phyloP scores from a whole-genome alignment of 768 basidiomycete species.

The Rhizopogon roseolus region DNA sequence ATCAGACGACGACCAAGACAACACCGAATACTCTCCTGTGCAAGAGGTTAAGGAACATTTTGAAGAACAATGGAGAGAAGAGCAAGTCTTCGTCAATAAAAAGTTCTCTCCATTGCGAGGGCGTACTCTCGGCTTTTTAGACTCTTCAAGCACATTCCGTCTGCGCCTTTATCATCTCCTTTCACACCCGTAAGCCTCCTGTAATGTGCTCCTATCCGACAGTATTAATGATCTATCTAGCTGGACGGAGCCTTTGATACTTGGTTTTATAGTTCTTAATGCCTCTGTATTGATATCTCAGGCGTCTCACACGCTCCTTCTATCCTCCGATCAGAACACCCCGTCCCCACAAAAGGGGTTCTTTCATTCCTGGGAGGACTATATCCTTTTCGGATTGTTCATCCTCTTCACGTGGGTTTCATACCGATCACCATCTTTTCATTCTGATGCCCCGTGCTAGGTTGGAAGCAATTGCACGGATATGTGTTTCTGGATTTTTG shows the following conservation, averaged over 20 bases:
- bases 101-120: slow-evolving; percentile 60
- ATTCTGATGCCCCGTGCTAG: slow-evolving; percentile 31
- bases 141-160: slow-evolving; percentile 62
- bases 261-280: slow-evolving; percentile 80
- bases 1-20: slow-evolving; percentile 40
- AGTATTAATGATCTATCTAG: slow-evolving; percentile 31
- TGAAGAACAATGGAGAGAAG: slow-evolving; percentile 20
- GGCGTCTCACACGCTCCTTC: slow-evolving; percentile 55
- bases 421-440: background rate
- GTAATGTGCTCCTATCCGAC: background rate
- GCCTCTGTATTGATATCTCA: slow-evolving; percentile 81
- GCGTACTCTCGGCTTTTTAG: slow-evolving; percentile 72
- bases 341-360: slow-evolving; percentile 58
- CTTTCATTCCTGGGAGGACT: slow-evolving; percentile 90
- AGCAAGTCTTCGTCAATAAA: slow-evolving; percentile 34
- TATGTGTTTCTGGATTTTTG: slow-evolving; percentile 84
- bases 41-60: slow-evolving; percentile 34
- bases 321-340: slow-evolving; percentile 37
- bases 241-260: slow-evolving; percentile 83
- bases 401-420: slow-evolving; percentile 74
- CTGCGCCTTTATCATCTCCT: slow-evolving; percentile 63
- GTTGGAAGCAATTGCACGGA: slow-evolving; percentile 82
- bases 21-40: slow-evolving; percentile 15
- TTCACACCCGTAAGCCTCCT: slow-evolving; percentile 57
- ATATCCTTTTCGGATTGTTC: slow-evolving; percentile 79